Evolutionary conservation across 345 rosid species (phyloP), one percentile per base, ranked within the genome.

Genomic region (Isatis tinctoria): DNA sequence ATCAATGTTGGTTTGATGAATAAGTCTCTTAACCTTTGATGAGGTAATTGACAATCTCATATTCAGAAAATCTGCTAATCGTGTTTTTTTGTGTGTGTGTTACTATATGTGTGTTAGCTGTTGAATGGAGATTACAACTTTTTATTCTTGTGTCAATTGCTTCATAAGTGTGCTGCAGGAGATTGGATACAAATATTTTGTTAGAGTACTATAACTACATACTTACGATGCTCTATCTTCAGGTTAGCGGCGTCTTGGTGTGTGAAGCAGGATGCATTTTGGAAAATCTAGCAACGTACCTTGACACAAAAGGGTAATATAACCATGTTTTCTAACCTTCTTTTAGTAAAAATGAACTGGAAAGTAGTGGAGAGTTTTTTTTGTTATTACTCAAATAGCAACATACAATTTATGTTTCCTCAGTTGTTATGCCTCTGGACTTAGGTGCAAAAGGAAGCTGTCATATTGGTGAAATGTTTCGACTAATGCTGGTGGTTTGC

Each of bases 401-500:
- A 82, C 81, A 80, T 17, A 49, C 45, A 39, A 39, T 63, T 74
- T 22, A 72, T 79, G 80, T 80, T 85, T 86, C 85, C 61, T 85
- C 93, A 95, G 99, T 85, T 86, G 70, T 88, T 74, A 95, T 95
- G 99, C 99, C 99, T 78, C 94, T 95, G 80, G 97, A 95, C 96
- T 83, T 95, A 63, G 99, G 99, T 83, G 97, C 99, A 45, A 95
- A 95, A 78, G 99, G 97, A 72, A 92, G 99, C 88, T 95, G 99
- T 80, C 99, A 95, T 74, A 95, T 95, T 26, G 99, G 99, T 81
- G 99, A 97, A 95, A 92, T 77, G 89, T 95, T 80, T 92, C 99
- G 74, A 95, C 99, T 77, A 95, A 92, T 80, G 99, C 99, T 81
- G 99, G 99, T 81, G 99, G 99, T 54, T 83, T 95, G 78, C 97